Evolutionary conservation across 2,329 filamentous ascomycete genomes (phyloP), one percentile per base, ranked within the genome.

Genomic region (Xylariaceae sp.): DNA sequence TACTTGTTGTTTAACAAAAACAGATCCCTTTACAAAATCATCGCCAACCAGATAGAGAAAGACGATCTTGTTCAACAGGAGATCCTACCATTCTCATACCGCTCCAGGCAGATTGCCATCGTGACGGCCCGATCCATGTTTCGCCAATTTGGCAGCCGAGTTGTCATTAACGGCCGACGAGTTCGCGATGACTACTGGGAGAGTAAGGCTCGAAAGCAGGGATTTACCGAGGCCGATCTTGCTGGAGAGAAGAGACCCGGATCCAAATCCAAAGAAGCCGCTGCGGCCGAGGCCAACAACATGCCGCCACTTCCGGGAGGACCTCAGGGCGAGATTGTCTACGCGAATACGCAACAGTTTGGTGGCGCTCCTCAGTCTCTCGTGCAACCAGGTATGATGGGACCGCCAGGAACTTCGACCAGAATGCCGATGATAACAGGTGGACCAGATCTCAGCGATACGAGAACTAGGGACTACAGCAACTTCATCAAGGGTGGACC

Each of bases 151-250:
- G 94, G 94, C 53, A 97, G 92, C 74, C 85, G 94, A 64, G 88
- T 99, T 55, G 94, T 99, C 64, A 86, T 89, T 42, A 90, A 92
- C 69, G 94, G 94, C 39, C 84, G 93, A 63, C 83, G 94, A 59
- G 94, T 99, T 48, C 88, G 94, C 53, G 94, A 99, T 75, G 94
- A 99, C 73, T 99, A 99, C 75, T 99, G 94, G 94, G 94, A 97
- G 75, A 90, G 88, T 71, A 97, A 97, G 76, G 94, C 94, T 6
- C 84, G 89, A 52, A 99, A 97, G 76, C 94, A 99, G 75, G 94
- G 94, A 9, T 99, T 99, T 72, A 99, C 94, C 1, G 94, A 99
- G 73, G 92, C 95, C 64, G 94, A 99, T 74, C 82, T 92, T 54
- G 94, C 94, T 3, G 94, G 94, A 47, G 94, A 99, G 76, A 97